Base-by-base conservation (phyloP, 495 filamentous ascomycete genomes). In the Aspergillus conjunctus region DNA sequence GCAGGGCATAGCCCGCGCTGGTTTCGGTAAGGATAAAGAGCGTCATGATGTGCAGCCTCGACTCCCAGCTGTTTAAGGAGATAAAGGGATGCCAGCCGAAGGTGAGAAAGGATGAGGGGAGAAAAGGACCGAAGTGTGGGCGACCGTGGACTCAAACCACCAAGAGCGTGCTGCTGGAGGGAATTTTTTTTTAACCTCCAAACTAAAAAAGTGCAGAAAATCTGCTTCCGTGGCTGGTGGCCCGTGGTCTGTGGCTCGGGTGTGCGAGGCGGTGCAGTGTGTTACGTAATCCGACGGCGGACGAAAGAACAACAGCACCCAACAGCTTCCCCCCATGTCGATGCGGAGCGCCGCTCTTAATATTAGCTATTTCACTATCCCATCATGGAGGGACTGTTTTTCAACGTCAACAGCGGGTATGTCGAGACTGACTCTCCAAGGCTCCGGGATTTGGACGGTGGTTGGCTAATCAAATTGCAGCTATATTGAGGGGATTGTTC, bases 401-500 rank as follows among this genome's bases (percentile, higher is more conserved):
- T 93, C 77, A 98, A 98, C 77, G 90, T 94, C 48, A 92, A 94
- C 71, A 90, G 91, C 80, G 94, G 94, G 88, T 93, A 83, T 51
- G 85, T 69, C 45, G 14, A 39, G 1, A 7, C 45, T 39, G 46
- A 18, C 10, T 5, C 37, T 22, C n/a, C 37, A 9, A 37, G 14
- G 15, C 17, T 37, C 10, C 11, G 10, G 26, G 5, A 33, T 15
- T 48, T 52, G 4, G 32, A 7, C 9, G 32, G 9, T 9, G 8
- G 34, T 1, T 55, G 52, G 22, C 32, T 68, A n/a, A 66, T 53
- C 26, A 26, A 15, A 8, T 7, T 58, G 52, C 60, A 96, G 91
- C 72, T 98, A 93, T 76, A 88, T 98, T 71, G 94, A 98, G 75
- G 94, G 94, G 74, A 88, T 98, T 73, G 91, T 97, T 61, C 89